Base-by-base conservation (phyloP, 1,284 basidiomycete genomes). In the Xerocomus amazonicus region DNA sequence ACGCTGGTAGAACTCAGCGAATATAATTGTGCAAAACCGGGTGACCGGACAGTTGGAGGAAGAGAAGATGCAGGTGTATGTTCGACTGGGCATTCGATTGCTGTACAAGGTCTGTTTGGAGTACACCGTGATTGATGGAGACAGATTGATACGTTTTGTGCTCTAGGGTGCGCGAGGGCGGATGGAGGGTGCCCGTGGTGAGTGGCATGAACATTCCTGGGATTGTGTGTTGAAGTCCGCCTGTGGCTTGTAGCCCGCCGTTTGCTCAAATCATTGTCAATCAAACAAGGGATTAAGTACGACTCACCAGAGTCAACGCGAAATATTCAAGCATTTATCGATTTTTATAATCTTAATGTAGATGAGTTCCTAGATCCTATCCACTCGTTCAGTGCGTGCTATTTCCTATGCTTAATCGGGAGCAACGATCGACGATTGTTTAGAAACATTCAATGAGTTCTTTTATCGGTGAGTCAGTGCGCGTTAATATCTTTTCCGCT, bases 51-150 rank as follows among this genome's bases (percentile, higher is more conserved):
- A 93, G 67, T 67, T 98, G 51, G 87, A 96, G 61, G 97, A 99
- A 70, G 97, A 99, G 71, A 98, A 98, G 76, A 97, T 96, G 88
- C 88, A 94, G 65, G 90, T 94, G 3, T 97, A 97, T 64, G 93
- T 99, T 0, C 75, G 95, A 34, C 70, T 97, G 16, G 95, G 95
- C 9, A 98, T 98, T 61, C 77, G 96, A 14, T 67, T 98, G 49
- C 69, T 97, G 50, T 98, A 97, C 78, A 95, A 96, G 76, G 83
- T 79, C 9, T 19, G 66, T 61, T 27, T 10, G 26, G 3, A 41
- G 23, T 39, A 29, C 36, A 39, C 39, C 28, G 42, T 29, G 36
- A 16, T 39, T 32, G 31, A 34, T 10, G 33, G 35, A 39, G 38
- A 39, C 17, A n/a, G 36, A 45, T 36, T 50, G 38, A 59, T 27